Conservation (phyloP, 768 basidiomycete genomes). For the Lactarius evosmus region DNA sequence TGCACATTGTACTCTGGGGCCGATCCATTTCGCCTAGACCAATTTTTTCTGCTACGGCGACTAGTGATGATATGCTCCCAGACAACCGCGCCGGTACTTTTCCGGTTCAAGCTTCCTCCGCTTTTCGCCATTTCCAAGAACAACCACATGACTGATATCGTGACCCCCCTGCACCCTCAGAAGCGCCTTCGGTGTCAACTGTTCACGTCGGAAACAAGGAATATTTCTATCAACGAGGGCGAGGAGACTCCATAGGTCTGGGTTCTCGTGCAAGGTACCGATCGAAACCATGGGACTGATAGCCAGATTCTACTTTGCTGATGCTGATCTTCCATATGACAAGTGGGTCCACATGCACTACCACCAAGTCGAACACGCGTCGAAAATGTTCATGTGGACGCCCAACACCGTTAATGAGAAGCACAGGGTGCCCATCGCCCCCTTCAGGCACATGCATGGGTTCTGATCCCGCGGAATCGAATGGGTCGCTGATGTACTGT, state of each 20-base stretch:
- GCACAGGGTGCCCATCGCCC: slow-evolving; percentile 89
- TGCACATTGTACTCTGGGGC: too few species aligned
- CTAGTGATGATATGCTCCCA: too few species aligned
- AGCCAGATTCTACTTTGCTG: slow-evolving; percentile 97
- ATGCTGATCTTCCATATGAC: slow-evolving; percentile 92
- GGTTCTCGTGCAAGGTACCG: slow-evolving; percentile 47
- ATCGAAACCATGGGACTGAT: not conserved
- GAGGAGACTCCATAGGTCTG: slow-evolving; percentile 43
- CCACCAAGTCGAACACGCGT: not conserved
- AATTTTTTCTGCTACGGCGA: too few species aligned
- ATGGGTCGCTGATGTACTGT: slow-evolving; percentile 68
- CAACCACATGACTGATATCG: slow-evolving; percentile 8
- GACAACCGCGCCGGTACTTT: slow-evolving; percentile 3
- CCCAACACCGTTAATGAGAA: slow-evolving; percentile 74
- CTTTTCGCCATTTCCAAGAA: not conserved
- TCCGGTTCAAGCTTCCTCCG: not conserved
- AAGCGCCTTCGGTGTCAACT: not conserved
- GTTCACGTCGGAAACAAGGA: not conserved
- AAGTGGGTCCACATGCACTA: slow-evolving; percentile 44
- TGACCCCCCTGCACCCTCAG: not conserved
- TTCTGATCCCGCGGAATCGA: slow-evolving; percentile 55
- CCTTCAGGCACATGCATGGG: slow-evolving; percentile 94
- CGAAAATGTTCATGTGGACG: slow-evolving; percentile 79
- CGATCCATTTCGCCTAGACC: too few species aligned
- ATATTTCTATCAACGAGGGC: not conserved